Base-by-base conservation (phyloP, 1,139 yeast genomes). In the Kluyveromyces sp. region DNA sequence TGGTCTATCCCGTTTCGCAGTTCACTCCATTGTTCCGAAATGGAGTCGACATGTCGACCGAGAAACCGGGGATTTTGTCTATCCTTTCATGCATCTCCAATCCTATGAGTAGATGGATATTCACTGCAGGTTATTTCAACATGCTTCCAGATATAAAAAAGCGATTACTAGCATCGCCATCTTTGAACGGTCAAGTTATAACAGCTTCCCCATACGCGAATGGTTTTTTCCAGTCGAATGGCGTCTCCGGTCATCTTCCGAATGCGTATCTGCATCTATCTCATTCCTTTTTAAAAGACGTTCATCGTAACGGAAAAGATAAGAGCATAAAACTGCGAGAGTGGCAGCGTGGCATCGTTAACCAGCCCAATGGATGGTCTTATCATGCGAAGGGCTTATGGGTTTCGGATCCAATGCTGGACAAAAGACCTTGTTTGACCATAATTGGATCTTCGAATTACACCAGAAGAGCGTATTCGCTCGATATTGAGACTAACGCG, bases 351-450 rank as follows among this genome's bases (percentile, higher is more conserved):
- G 98, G 98, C 1, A 67, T 78, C 1, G 95, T 88, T 7, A 87
- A 87, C 56, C 76, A 85, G 11, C 75, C 80, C 0, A 76, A 71
- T 29, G 97, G 98, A 1, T 92, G 98, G 98, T 86, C 96, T 0
- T 92, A 92, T 62, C 99, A 92, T 60, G 98, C 98, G n/a, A 92
- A 92, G 61, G 99, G 99, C 0, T 69, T 88, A 13, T 92, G 98
- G 98, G 67, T 86, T 1, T 73, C 79, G 6, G 74, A 75, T 6
- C 84, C 88, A 0, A 31, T 34, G 1, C 71, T 68, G 6, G 81
- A 77, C 45, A 53, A 55, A 0, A 58, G 66, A 25, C 96, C 96
- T 2, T 73, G 82, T 35, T 68, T 86, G 20, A 84, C 96, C 0
- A 78, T 89, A 2, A 73, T 92, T 44, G 98, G 98, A 1, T 86